These are phyloP conservation scores for Harrya chromipes DNA, from an alignment of 768 basidiomycete species.

Conservation along the genomic window DNA sequence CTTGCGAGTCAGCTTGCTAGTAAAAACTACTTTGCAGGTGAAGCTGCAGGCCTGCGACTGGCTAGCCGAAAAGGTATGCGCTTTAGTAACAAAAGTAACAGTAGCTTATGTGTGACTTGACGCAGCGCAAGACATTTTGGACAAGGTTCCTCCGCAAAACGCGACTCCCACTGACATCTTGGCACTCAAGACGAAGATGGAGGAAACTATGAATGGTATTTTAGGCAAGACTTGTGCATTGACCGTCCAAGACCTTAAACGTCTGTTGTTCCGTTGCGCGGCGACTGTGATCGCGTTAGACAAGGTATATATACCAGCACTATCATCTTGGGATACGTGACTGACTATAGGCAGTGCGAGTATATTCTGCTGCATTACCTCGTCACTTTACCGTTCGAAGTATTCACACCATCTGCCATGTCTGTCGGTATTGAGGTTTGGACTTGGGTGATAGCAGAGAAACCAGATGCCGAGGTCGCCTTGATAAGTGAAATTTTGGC, in stretches of 20 bases:
- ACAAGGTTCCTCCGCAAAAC: slow-evolving; percentile 56
- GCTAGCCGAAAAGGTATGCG: slow-evolving; percentile 61
- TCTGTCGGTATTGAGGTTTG: slow-evolving; percentile 89
- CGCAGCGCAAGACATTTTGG: slow-evolving; percentile 55
- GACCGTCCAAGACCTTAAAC: slow-evolving; percentile 78
- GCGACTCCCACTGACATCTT: slow-evolving; percentile 61
- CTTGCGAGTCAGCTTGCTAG: slow-evolving; percentile 85
- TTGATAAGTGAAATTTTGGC: slow-evolving; percentile 83
- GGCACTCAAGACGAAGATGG: slow-evolving; percentile 66
- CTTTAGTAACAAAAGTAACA: background rate
- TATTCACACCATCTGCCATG: slow-evolving; percentile 83
- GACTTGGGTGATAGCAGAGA: slow-evolving; percentile 93
- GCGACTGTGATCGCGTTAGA: slow-evolving; percentile 70
- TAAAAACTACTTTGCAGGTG: slow-evolving; percentile 88
- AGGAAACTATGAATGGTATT: slow-evolving; percentile 63
- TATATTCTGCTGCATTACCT: slow-evolving; percentile 83
- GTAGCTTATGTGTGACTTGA: background rate
- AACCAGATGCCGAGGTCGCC: slow-evolving; percentile 76
- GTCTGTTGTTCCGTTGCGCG: slow-evolving; percentile 83
- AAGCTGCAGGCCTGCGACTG: slow-evolving; percentile 76
- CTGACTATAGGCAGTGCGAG: slow-evolving; percentile 59
- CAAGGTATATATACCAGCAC: slow-evolving; percentile 41
- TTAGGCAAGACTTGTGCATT: slow-evolving; percentile 67
- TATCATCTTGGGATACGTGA: background rate
- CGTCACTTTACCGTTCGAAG: slow-evolving; percentile 84